Base-by-base conservation (phyloP, 2,329 filamentous ascomycete species). In the Endoconidiophora laricicola region DNA sequence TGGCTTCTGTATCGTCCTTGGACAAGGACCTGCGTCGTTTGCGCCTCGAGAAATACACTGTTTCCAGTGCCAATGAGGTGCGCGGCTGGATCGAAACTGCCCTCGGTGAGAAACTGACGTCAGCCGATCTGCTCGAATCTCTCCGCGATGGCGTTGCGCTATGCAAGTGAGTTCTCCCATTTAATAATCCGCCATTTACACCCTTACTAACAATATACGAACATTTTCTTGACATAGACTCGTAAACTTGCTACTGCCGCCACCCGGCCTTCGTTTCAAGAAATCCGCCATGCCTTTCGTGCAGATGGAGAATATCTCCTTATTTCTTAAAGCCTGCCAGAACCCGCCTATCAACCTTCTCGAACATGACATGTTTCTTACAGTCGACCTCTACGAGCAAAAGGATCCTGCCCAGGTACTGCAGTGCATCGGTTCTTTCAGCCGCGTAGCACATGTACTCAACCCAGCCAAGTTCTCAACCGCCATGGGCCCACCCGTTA, bases 231-330 rank as follows among this genome's bases (percentile, higher is more conserved):
- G 16, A 2, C 14, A 33, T 56, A 91, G 86, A 60, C 79, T 96
- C 48, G 76, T 86, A 59, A 96, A 94, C 61, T 72, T 90, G 51
- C 83, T 77, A 29, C 65, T 83, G 37, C 83, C 85, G 23, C 76
- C 81, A 14, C 84, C 85, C 0, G 82, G 82, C 29, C 76, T 94
- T 66, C 86, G 82, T 63, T 96, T 83, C 74, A 96, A 96, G 67
- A 73, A 82, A 61, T 94, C 88, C 1, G 68, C 79, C 39, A 96
- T 96, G 90, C 91, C 91, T 0, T 98, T 98, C 62, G 90, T 96
- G 39, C 91, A 98, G 66, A 96, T 96, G 88, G 91, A 98, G 65
- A 98, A 98, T 63, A 95, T 98, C 61, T 93, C 88, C 3, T 86
- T 94, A 61, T 98, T 95, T 66, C 78, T 98, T 49, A 79, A 78